Conservation (phyloP, 192 early-diverging fungal genomes). For the Dimargaris xerosporica region DNA sequence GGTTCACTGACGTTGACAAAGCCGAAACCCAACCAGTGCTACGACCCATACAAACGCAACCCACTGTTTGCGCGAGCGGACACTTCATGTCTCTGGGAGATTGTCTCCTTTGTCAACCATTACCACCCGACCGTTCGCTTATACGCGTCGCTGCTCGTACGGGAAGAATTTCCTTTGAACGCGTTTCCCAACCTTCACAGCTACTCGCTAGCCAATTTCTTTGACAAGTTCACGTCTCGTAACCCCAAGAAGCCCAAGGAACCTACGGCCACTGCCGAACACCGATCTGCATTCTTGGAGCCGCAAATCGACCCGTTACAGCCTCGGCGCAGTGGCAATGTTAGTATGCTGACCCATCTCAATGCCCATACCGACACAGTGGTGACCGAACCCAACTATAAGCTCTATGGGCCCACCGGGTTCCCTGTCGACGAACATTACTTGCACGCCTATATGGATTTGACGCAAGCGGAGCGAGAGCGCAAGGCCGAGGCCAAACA, state of each 20-base stretch:
- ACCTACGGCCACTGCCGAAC: constrained; percentile 34
- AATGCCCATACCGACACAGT: constrained; percentile 37
- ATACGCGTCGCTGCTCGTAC: constrained; percentile 34
- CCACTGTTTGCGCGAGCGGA: constrained; percentile 74
- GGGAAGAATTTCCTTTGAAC: background rate
- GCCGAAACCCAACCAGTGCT: too few relatives aligned
- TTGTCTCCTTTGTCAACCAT: constrained; percentile 59
- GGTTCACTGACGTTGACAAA: too few relatives aligned
- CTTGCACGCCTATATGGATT: constrained; percentile 27
- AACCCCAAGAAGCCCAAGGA: constrained; percentile 71
- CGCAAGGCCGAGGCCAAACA: constrained; percentile 17
- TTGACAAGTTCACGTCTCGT: constrained; percentile 90
- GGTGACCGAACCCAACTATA: constrained; percentile 23
- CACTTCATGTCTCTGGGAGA: constrained; percentile 78
- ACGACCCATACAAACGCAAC: constrained; percentile 77
- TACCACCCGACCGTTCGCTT: constrained; percentile 87
- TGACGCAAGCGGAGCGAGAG: constrained; percentile 17
- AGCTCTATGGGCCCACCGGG: constrained; percentile 23
- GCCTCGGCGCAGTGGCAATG: constrained; percentile 16
- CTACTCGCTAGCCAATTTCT: constrained; percentile 82
- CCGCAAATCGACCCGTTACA: constrained; percentile 22
- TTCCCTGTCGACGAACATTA: constrained; percentile 22
- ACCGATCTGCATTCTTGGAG: constrained; percentile 39
- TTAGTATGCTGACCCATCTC: constrained; percentile 42
- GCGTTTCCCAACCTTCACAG: constrained; percentile 66